These are phyloP conservation scores for Saprolegnia parasitica DNA, from an alignment of 352 stramenopile genomes.

Conservation along the genomic window DNA sequence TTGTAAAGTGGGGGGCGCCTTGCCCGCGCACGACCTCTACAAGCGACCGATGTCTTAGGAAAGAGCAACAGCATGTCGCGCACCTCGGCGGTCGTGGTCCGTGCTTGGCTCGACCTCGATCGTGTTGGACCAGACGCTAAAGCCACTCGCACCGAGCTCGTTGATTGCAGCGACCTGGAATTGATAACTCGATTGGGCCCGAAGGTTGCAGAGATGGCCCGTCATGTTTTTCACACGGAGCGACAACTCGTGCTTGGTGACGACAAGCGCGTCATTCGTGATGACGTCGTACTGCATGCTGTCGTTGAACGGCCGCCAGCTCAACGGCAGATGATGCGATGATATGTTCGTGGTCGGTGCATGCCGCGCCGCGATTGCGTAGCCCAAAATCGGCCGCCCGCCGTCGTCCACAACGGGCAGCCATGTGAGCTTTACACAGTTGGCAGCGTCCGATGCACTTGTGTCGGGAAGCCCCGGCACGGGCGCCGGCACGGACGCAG, in stretches of 20 bases:
- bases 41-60: background rate
- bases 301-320: slow-evolving; percentile 24
- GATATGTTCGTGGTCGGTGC: background rate
- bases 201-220: slow-evolving; percentile 42
- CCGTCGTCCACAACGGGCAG: slow-evolving; percentile 52
- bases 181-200: slow-evolving; percentile 40
- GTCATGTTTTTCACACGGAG: slow-evolving; percentile 24
- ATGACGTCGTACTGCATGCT: slow-evolving; percentile 11
- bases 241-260: slow-evolving; percentile 35
- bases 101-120: slow-evolving; percentile 22
- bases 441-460: slow-evolving; percentile 3
- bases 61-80: background rate
- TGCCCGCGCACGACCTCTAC: slow-evolving; percentile 20
- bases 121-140: slow-evolving; percentile 43
- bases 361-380: slow-evolving; percentile 36
- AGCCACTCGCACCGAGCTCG: slow-evolving; percentile 44
- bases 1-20: slow-evolving; percentile 8
- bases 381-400: slow-evolving; percentile 44
- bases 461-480: slow-evolving; percentile 44
- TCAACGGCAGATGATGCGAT: background rate
- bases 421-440: slow-evolving; percentile 52
- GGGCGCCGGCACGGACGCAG: slow-evolving; percentile 38
- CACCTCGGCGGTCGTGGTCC: background rate
- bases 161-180: slow-evolving; percentile 69
- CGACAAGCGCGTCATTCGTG: background rate